Evolutionary conservation across 306 rosid genomes (phyloP).

Genomic region (Crataegus laevigata): DNA sequence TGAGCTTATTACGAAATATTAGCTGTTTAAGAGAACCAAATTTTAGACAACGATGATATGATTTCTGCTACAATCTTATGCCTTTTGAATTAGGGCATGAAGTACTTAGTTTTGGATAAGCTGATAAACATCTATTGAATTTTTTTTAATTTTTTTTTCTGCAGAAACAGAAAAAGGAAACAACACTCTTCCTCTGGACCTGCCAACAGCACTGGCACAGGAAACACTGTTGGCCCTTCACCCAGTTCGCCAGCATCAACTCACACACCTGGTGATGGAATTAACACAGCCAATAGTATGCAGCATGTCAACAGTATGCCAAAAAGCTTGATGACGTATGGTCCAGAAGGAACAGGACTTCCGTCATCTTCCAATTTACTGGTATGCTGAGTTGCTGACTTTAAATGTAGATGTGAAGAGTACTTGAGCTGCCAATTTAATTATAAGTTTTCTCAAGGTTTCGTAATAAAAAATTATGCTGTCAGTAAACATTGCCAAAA

Average conservation of each 20-base stretch:
- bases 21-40: background rate
- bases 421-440: background rate
- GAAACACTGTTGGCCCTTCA: slow-evolving; percentile 80
- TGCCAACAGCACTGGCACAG: slow-evolving; percentile 90
- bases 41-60: background rate
- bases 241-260: slow-evolving; percentile 86
- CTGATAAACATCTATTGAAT: slow-evolving; percentile 8
- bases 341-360: slow-evolving; percentile 69
- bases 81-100: slow-evolving; percentile 13
- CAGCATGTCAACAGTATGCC: slow-evolving; percentile 63
- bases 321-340: slow-evolving; percentile 68
- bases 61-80: slow-evolving; percentile 4
- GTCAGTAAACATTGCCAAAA: background rate
- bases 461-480: background rate
- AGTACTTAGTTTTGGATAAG: background rate
- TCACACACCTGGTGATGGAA: slow-evolving; percentile 91
- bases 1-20: background rate
- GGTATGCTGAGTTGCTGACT: slow-evolving; percentile 42
- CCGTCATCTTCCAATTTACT: slow-evolving; percentile 81
- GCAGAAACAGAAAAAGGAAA: slow-evolving; percentile 85
- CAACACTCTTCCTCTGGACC: slow-evolving; percentile 91
- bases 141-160: slow-evolving; percentile 16
- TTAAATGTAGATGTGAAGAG: background rate
- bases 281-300: slow-evolving; percentile 55
- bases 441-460: background rate